Evolutionary conservation across 352 stramenopile genomes (phyloP), one percentile per base, ranked within the genome.

Genomic region (Phytopythium oedochilum): DNA sequence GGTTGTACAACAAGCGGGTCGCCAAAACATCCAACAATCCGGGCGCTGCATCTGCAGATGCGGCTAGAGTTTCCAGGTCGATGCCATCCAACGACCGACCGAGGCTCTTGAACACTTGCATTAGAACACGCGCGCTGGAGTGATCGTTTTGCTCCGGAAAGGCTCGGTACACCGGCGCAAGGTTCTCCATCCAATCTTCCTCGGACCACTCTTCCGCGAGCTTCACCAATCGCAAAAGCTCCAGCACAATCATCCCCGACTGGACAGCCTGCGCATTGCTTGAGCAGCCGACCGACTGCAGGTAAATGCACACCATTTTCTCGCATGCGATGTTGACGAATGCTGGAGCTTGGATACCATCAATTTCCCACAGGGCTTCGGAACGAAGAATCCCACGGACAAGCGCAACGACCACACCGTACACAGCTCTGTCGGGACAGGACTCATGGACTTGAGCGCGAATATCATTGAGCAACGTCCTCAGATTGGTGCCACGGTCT

Each of bases 291-390:
- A 63, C 35, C 35, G 22, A 61, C 8, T 47, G 23, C 40, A 78
- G 11, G 42, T 71, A 80, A 5, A 40, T 25, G 11, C 68, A 44
- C 17, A 71, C 57, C 12, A 80, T 59, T 1, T 46, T 55, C 38
- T 83, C 73, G 53, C 58, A 67, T 12, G 57, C 5, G 22, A 79
- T 34, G 43, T 66, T 65, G 34, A 75, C 20, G 26, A 73, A 35
- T 18, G 68, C 59, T 36, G 63, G 9, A 5, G 14, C 22, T 48
- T 34, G 42, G 14, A 18, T 10, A 66, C 2, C 59, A 25, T 29
- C 22, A 55, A 17, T 35, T 63, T 23, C 15, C 0, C 52, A 35
- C 7, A 42, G 36, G 32, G 53, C 68, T 5, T 45, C 55, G 29
- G 23, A 36, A n/a, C 61, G 53, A 36, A 83, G 46, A 35, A 70